Percentiles rank a stretch among this genome's conserved stretches.
Evolutionary conservation across 495 filamentous ascomycete genomes (phyloP).

Genomic region (Penicillium robsamsonii): DNA sequence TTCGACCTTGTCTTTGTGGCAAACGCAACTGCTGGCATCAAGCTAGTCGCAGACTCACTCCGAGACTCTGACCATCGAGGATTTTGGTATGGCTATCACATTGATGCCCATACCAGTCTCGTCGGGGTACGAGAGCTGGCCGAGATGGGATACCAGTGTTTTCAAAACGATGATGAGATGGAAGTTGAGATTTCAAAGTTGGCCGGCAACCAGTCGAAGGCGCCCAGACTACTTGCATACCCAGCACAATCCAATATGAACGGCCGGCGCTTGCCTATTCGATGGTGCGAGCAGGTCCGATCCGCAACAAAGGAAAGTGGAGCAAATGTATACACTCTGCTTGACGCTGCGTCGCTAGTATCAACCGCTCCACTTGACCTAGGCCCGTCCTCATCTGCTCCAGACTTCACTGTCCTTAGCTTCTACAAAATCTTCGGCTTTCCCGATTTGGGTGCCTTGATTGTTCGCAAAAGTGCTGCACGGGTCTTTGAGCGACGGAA

Average conservation of each 20-base stretch:
- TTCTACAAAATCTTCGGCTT: conserved; percentile 98
- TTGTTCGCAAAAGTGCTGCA: conserved; percentile 71
- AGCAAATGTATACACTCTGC: conserved; percentile 59
- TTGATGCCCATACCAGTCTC: conserved; percentile 83
- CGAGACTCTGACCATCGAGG: conserved; percentile 56
- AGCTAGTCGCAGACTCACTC: conserved; percentile 76
- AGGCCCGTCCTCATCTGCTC: conserved; percentile 55
- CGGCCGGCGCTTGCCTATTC: conserved; percentile 69
- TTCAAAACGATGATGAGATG: conserved; percentile 63
- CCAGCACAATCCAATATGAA: conserved; percentile 94
- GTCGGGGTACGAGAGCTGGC: conserved; percentile 79
- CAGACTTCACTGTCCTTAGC: conserved; percentile 86
- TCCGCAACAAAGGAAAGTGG: conserved; percentile 14
- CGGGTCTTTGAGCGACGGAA: conserved; percentile 59
- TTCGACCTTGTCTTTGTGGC: conserved; percentile 92
- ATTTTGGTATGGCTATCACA: conserved; percentile 82
- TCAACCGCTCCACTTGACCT: conserved; percentile 77
- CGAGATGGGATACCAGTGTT: conserved; percentile 57
- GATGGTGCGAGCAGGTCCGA: conserved; percentile 63
- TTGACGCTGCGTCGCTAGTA: conserved; percentile 87
- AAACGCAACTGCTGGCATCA: conserved; percentile 89
- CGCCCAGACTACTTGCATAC: conserved; percentile 67
- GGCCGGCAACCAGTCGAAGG: conserved; percentile 22
- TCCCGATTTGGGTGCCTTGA: conserved; percentile 83
- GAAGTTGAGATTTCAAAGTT: conserved; percentile 60